A percentile compares a stretch with the other conserved stretches of the same genome.
Conservation (phyloP, 2,329 filamentous ascomycete species). For the Rutstroemia sp. region DNA sequence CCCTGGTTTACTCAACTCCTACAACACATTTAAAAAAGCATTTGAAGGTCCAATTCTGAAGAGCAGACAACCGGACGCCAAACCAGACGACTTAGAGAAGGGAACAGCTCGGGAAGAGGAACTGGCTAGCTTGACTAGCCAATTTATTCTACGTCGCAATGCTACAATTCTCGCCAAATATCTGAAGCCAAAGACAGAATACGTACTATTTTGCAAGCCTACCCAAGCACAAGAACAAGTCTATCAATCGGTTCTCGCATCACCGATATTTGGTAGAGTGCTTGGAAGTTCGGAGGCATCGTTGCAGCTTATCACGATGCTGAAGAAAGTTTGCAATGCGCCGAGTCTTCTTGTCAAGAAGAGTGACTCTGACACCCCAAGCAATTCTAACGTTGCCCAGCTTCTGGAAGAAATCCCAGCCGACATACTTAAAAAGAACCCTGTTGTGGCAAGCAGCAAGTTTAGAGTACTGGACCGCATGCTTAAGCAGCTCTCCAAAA, state of each 20-base stretch:
- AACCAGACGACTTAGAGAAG: constrained; percentile 64
- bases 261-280: constrained; percentile 53
- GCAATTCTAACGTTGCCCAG: constrained; percentile 31
- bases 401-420: constrained; percentile 47
- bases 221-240: constrained; percentile 85
- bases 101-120: constrained; percentile 68
- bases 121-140: constrained; percentile 87
- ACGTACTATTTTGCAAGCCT: constrained; percentile 87
- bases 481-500: constrained; percentile 50
- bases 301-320: constrained; percentile 61
- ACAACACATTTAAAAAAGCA: constrained; percentile 89
- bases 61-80: constrained; percentile 46
- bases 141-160: constrained; percentile 77
- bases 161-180: constrained; percentile 87
- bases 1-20: constrained; percentile 85
- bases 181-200: constrained; percentile 90
- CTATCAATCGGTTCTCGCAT: constrained; percentile 63
- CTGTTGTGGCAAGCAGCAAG: constrained; percentile 55
- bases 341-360: constrained; percentile 52
- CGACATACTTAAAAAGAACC: constrained; percentile 44
- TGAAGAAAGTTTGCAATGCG: constrained; percentile 71
- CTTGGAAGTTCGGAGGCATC: constrained; percentile 55
- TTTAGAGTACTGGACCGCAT: constrained; percentile 60
- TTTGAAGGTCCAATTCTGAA: constrained; percentile 84
- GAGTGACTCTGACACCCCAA: constrained; percentile 28